Percentiles rank a stretch among this genome's conserved stretches.
Conservation (phyloP, 176 grass and related monocot genomes). For the Rhynchospora breviuscula region DNA sequence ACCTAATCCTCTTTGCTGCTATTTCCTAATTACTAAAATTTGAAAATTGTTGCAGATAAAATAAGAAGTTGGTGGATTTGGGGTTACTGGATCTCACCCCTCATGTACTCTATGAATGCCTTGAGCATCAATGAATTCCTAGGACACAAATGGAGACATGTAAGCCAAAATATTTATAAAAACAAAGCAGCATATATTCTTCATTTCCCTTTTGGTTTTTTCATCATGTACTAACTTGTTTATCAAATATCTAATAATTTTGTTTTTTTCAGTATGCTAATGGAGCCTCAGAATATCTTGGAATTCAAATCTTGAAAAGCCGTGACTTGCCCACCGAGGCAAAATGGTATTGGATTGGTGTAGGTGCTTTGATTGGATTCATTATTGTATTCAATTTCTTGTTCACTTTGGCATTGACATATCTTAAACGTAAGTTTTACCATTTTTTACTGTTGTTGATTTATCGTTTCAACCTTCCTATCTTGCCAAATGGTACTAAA, state of each 20-base stretch:
- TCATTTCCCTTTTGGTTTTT: slow-evolving; percentile 4
- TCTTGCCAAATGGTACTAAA: slow-evolving; percentile 26
- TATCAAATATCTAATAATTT: slow-evolving; percentile 13
- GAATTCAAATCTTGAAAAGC: slow-evolving; percentile 40
- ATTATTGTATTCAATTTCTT: slow-evolving; percentile 50
- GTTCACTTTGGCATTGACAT: slow-evolving; percentile 48
- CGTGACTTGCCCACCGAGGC: slow-evolving; percentile 42
- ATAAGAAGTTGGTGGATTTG: slow-evolving; percentile 69
- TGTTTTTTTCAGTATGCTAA: slow-evolving; percentile 19
- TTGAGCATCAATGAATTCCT: slow-evolving; percentile 51
- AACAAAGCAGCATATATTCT: slow-evolving; percentile 2
- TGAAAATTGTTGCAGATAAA: slow-evolving; percentile 39
- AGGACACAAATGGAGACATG: slow-evolving; percentile 42
- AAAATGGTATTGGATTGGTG: slow-evolving; percentile 68
- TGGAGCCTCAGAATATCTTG: slow-evolving; percentile 27
- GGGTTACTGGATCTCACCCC: slow-evolving; percentile 64
- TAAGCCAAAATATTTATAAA: slow-evolving; percentile 17
- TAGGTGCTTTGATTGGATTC: slow-evolving; percentile 46
- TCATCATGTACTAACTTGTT: background rate
- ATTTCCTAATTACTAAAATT: background rate
- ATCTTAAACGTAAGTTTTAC: slow-evolving; percentile 44
- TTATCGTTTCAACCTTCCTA: slow-evolving; percentile 2
- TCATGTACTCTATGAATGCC: slow-evolving; percentile 53
- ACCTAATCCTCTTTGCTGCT: background rate
- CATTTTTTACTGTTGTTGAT: background rate